These are phyloP conservation scores for Macrophomina pseudophaseolina DNA, from an alignment of 2,329 filamentous ascomycete species.

Conservation along the genomic window DNA sequence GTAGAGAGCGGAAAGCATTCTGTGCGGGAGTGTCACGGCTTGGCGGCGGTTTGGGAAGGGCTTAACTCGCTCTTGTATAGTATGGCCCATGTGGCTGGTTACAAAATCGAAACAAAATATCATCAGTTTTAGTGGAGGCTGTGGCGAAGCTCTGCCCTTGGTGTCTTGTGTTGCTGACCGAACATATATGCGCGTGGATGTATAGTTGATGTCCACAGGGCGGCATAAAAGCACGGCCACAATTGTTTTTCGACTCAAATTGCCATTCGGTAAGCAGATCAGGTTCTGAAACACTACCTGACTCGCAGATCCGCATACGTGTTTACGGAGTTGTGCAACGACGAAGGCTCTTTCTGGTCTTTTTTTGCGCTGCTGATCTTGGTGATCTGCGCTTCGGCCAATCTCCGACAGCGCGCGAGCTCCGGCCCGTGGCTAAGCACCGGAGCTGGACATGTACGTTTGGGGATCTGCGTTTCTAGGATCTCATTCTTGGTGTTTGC, in stretches of 20 bases:
- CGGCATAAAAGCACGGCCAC: not conserved
- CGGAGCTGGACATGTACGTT: not conserved
- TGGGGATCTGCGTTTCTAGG: not conserved
- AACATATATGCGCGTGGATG: too few species aligned
- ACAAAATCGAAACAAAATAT: not conserved
- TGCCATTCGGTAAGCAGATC: not conserved
- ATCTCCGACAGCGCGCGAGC: not conserved
- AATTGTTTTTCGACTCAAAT: not conserved
- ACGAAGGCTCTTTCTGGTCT: not conserved
- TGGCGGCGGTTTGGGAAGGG: too few species aligned
- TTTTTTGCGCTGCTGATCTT: not conserved
- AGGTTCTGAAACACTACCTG: constrained; percentile 17
- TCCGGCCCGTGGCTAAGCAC: not conserved
- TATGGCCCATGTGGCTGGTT: not conserved
- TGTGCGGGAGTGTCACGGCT: too few species aligned
- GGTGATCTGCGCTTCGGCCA: not conserved
- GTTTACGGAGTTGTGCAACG: not conserved
- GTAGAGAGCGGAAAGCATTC: constrained; percentile 28
- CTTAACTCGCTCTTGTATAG: not conserved
- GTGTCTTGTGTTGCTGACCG: too few species aligned
- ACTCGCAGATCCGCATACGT: constrained; percentile 6
- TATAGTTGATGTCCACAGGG: not conserved
- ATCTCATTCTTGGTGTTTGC: not conserved
- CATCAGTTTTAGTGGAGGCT: too few species aligned
- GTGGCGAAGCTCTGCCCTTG: too few species aligned